Base-by-base conservation (phyloP, 148 eudicot genomes). In the Amaranthus hypochondriacus region DNA sequence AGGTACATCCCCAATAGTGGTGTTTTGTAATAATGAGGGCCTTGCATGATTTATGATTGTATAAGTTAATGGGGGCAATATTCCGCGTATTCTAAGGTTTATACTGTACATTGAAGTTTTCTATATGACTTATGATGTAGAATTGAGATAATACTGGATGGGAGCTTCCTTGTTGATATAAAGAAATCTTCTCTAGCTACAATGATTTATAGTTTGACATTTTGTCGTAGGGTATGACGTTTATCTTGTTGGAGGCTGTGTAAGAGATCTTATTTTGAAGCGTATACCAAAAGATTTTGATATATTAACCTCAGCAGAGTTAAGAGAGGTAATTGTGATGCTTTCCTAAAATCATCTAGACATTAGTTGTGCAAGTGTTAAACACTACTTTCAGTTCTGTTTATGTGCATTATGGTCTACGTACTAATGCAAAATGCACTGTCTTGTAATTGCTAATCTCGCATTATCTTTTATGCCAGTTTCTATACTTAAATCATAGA, bases 231-330 rank as follows among this genome's bases (percentile, higher is more conserved):
- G 96, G 48, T 89, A 74, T 83, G 93, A 89, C 62, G 98, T 86
- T 18, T 93, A 93, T 84, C 96, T 93, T 80, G 98, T 93, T 50
- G 98, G 98, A 66, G 98, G 98, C 54, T 93, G 98, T 79, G 96
- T 93, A 56, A 87, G 98, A 48, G 98, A 93, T 85, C 92, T 93
- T 68, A 86, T 90, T 52, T 79, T 93, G 51, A 89, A 82, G 78
- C 89, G 88, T 56, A 79, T 84, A 28, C 98, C 98, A 49, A 93
- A 89, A 77, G 98, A 93, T 80, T 93, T 93, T 56, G 98, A 93
- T 85, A 76, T 93, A 66, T 65, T 93, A 75, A 93, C 98, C 55
- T 83, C 98, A 70, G 98, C 98, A 10, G 88, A 90, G 81, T 86
- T 93, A 10, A 81, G 78, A 68, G 87, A 93, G 92, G 98, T 75